phyloP scores from a whole-genome alignment of 495 filamentous ascomycete genomes.

The Annulohypoxylon stygium region DNA sequence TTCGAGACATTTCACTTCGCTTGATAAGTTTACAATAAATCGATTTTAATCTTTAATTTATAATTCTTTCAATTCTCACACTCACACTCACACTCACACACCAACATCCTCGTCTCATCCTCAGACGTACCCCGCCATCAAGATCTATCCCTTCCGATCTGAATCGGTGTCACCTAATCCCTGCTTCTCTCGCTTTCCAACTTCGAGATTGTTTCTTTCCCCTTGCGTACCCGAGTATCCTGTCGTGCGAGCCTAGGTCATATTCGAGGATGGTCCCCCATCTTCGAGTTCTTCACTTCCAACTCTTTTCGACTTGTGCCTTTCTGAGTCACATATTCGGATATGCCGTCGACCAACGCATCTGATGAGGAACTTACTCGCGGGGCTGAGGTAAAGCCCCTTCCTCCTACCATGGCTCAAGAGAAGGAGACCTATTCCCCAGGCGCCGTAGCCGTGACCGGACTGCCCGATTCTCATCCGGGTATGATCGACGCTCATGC shows the following conservation, averaged over 20 bases:
- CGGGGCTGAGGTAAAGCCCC: constrained; percentile 1
- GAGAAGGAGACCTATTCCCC: constrained; percentile 19
- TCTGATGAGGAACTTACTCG: constrained; percentile 34
- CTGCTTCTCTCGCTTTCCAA: constrained; percentile 6
- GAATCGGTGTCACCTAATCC: neutral
- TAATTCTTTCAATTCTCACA: neutral
- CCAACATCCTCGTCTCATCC: neutral
- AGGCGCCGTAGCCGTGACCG: neutral
- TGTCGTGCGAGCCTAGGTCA: neutral
- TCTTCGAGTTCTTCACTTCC: neutral
- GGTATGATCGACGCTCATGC: constrained; percentile 42
- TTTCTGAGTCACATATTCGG: constrained; percentile 1
- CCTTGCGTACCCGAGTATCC: neutral
- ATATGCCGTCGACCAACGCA: constrained; percentile 25
- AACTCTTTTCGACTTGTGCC: neutral
- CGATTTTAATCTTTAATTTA: neutral
- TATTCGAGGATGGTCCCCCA: neutral
- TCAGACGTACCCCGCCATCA: constrained; percentile 2
- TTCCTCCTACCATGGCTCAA: constrained; percentile 13
- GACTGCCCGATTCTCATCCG: constrained; percentile 1
- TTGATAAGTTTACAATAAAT: constrained; percentile 1
- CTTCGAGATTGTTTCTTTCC: neutral
- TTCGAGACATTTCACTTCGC: neutral
- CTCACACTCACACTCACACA: too few relatives aligned
- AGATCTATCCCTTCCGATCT: constrained; percentile 5